These are phyloP conservation scores for Rhodamnia rubescens DNA, from an alignment of 345 rosid genomes.

Conservation along the genomic window DNA sequence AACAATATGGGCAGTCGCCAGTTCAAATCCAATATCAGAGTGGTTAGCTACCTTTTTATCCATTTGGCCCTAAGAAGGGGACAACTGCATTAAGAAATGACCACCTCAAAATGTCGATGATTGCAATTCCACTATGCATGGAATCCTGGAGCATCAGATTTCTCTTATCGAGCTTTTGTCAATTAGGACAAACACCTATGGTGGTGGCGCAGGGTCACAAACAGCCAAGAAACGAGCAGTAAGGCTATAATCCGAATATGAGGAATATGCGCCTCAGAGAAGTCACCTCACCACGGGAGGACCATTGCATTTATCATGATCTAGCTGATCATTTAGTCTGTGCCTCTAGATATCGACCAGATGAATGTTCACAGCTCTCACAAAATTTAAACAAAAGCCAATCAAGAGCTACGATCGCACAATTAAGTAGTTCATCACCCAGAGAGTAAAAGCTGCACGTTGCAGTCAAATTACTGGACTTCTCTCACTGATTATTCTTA, in stretches of 20 bases:
- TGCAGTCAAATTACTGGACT: background rate
- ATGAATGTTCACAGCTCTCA: background rate
- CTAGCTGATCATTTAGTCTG: background rate
- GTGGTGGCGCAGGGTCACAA: background rate
- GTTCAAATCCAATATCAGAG: background rate
- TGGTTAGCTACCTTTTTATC: background rate
- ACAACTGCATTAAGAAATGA: background rate
- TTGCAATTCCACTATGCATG: background rate
- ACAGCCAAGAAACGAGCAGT: background rate
- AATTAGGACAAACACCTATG: background rate
- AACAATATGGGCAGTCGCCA: background rate
- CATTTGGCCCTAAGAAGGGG: background rate
- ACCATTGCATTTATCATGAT: background rate
- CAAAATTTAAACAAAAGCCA: background rate
- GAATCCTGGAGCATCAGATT: background rate
- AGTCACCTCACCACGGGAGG: background rate
- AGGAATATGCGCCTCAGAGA: background rate
- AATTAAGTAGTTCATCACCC: background rate
- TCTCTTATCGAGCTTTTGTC: background rate
- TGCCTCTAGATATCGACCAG: background rate
- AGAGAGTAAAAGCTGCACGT: background rate
- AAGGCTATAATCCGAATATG: background rate
- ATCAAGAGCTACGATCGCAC: background rate
- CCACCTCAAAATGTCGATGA: background rate
- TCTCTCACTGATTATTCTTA: background rate